These are phyloP conservation scores for Hymenoscyphus occultus DNA, from an alignment of 2,329 filamentous ascomycete species.

Conservation along the genomic window DNA sequence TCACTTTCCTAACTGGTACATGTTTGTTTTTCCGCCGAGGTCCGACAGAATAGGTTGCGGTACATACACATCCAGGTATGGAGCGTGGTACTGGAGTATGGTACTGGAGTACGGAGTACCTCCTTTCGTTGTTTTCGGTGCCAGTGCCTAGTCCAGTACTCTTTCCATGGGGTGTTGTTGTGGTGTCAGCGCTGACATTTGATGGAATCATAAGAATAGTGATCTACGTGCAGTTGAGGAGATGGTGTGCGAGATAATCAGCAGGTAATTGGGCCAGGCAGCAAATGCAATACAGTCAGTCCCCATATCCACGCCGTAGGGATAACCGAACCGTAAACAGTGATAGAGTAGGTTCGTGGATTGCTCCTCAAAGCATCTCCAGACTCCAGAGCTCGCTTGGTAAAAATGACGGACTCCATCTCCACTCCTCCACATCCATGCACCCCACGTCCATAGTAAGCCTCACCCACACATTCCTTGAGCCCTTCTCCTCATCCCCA, in stretches of 20 bases:
- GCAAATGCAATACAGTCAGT: not conserved
- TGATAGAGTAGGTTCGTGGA: not conserved
- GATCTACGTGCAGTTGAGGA: not conserved
- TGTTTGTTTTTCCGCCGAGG: not conserved
- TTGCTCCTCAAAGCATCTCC: not conserved
- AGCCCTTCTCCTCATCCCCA: not conserved
- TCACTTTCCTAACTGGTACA: not conserved
- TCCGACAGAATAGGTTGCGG: not conserved
- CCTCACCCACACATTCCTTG: constrained; percentile 10
- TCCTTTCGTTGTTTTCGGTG: not conserved
- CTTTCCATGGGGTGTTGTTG: not conserved
- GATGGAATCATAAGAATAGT: not conserved
- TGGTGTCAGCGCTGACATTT: constrained; percentile 3
- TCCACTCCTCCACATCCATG: constrained; percentile 8
- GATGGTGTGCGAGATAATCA: not conserved
- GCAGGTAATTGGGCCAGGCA: not conserved
- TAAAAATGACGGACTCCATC: not conserved
- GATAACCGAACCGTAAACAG: not conserved
- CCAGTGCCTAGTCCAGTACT: not conserved
- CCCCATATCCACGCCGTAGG: not conserved
- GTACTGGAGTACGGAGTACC: not conserved
- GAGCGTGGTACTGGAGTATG: not conserved
- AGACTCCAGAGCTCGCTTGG: not conserved
- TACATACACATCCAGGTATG: not conserved
- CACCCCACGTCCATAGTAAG: constrained; percentile 9